phyloP scores from a whole-genome alignment of 805 yeast genomes.

The Yamadazyma sp. region DNA sequence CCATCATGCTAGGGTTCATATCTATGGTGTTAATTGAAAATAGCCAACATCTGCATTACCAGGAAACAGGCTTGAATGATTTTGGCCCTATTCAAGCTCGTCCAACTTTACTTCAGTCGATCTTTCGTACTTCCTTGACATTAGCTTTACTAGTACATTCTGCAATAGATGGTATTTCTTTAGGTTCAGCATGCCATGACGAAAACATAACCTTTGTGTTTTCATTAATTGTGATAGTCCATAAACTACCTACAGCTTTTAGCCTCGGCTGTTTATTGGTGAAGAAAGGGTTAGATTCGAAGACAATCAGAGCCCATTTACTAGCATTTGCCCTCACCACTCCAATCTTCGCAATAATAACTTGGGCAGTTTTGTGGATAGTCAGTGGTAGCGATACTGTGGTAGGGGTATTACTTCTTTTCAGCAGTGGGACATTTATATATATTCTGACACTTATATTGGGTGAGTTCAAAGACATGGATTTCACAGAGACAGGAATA shows the following conservation, averaged over 20 bases:
- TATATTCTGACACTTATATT: conserved; percentile 66
- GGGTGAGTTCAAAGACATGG: conserved; percentile 8
- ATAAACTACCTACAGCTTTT: conserved; percentile 75
- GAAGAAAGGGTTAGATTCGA: conserved; percentile 31
- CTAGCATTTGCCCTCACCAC: conserved; percentile 57
- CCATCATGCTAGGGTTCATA: conserved; percentile 14
- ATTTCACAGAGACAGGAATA: conserved; percentile 14
- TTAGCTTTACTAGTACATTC: conserved; percentile 68
- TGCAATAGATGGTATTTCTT: conserved; percentile 68
- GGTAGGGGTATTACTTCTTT: conserved; percentile 56
- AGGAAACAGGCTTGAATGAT: conserved; percentile 1
- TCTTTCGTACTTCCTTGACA: conserved; percentile 48
- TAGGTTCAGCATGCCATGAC: conserved; percentile 57
- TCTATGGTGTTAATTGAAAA: conserved; percentile 7
- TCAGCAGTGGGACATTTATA: conserved; percentile 72
- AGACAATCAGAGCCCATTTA: conserved; percentile 46
- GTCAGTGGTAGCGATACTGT: conserved; percentile 34
- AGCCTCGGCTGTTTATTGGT: conserved; percentile 59
- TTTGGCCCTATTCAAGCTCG: conserved; percentile 1
- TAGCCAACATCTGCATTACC: background rate
- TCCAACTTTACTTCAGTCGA: conserved; percentile 17
- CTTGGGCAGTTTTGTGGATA: conserved; percentile 41
- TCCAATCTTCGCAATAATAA: conserved; percentile 56
- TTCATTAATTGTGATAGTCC: conserved; percentile 61
- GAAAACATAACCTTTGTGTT: conserved; percentile 44